Evolutionary conservation across 2,329 filamentous ascomycete genomes (phyloP), one percentile per base, ranked within the genome.

Genomic region (Mycosphaerelloides madeirae): DNA sequence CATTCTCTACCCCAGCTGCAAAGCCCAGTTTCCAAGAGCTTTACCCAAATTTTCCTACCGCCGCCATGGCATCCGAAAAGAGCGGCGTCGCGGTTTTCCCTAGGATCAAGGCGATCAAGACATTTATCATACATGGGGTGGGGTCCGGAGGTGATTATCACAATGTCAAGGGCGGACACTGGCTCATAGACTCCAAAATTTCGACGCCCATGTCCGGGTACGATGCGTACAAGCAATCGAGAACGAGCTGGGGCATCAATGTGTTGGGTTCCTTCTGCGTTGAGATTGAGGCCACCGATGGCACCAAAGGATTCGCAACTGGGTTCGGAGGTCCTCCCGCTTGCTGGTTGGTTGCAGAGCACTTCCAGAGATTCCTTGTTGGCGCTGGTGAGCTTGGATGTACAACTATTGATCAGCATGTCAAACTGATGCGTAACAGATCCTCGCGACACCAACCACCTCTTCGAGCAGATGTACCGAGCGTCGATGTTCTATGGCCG

Each of bases 391-490:
- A 19, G 33, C 7, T 8, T 12, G n/a, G 31, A 8, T 8, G n/a
- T 15, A 15, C 31, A 33, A 33, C 31, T 12, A 18, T 32, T 6
- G 6, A 32, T 14, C 20, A 28, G 25, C n/a, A 37, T 22, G 7
- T 16, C 5, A 32, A n/a, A 34, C 51, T 56, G 32, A 61, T 45
- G 5, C 25, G 18, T 14, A n/a, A 33, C 52, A 80, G 90, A 96
- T 65, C 89, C 89, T 9, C 79, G 90, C 57, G 88, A 96, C 63
- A 94, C 87, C 41, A 95, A 95, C 68, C 79, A 90, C 52, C 74
- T 96, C 22, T 96, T 94, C 64, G 90, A 96, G 73, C 88, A 94
- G 67, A 95, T 96, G 90, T 96, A 95, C 74, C 83, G 89, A 48
- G 86, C 79, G 2, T 94, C 88, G 56, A 94, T 95, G 87, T 96